Percentiles rank a stretch among this genome's conserved stretches.
phyloP scores from a whole-genome alignment of 2,329 filamentous ascomycete species.

The Ophiognomonia clavigignenti-juglandacearum region DNA sequence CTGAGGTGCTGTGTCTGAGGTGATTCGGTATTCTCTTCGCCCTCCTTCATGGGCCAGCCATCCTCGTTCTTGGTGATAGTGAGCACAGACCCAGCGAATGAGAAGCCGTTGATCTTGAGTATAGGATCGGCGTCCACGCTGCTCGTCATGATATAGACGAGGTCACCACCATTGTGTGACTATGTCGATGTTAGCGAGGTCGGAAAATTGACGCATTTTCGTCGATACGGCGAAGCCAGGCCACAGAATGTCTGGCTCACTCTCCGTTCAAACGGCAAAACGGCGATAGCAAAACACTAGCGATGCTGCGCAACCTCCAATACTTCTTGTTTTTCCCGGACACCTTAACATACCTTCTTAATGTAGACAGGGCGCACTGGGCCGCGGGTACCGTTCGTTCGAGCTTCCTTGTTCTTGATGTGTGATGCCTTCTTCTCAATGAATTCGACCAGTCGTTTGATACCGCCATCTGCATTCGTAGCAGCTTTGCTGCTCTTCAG shows the following conservation, averaged over 20 bases:
- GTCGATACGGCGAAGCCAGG: constrained; percentile 28
- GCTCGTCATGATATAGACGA: constrained; percentile 62
- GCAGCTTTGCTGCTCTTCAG: constrained; percentile 65
- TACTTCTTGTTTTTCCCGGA: constrained; percentile 38
- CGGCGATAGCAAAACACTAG: constrained; percentile 34
- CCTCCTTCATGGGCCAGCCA: constrained; percentile 34
- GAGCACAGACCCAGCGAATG: constrained; percentile 62
- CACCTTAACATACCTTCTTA: constrained; percentile 67
- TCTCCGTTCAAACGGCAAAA: no score
- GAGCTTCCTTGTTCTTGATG: constrained; percentile 8
- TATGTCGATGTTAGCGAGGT: constrained; percentile 64
- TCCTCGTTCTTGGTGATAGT: constrained; percentile 45
- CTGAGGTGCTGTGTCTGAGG: constrained; percentile 50
- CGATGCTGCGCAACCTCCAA: constrained; percentile 35
- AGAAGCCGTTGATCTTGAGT: constrained; percentile 62
- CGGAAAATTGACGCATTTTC: no score
- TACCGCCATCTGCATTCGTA: constrained; percentile 60
- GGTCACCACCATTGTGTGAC: constrained; percentile 66
- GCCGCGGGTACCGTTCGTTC: constrained; percentile 35
- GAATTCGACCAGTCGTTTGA: constrained; percentile 61
- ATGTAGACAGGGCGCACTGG: constrained; percentile 57
- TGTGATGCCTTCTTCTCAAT: constrained; percentile 61
- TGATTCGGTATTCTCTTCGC: constrained; percentile 21
- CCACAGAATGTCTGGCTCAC: constrained; percentile 32
- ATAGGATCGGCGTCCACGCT: constrained; percentile 61